Evolutionary conservation across 176 grass and related monocot species (phyloP).

Genomic region (Oryza nivara): DNA sequence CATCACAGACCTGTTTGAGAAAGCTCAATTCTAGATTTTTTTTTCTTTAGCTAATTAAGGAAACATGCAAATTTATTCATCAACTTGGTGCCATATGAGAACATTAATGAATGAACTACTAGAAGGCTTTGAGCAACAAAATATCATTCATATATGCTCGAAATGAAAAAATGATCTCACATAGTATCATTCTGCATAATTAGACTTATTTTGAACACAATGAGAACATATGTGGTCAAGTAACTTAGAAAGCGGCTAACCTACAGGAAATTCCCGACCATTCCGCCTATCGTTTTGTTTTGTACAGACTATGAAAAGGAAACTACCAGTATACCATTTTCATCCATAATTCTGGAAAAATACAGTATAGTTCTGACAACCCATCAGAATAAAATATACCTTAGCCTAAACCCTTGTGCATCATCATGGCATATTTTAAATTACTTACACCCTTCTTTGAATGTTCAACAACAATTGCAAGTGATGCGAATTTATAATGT

Average conservation of each 20-base stretch:
- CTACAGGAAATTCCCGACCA: not conserved
- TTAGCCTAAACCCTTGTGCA: not conserved
- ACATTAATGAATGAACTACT: not conserved
- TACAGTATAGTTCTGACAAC: not conserved
- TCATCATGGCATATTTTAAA: not conserved
- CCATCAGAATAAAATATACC: not conserved
- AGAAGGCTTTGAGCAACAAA: not conserved
- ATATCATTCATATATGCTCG: not conserved
- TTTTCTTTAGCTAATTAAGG: not conserved
- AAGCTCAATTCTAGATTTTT: not conserved
- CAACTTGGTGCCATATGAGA: not conserved
- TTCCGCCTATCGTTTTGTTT: not conserved
- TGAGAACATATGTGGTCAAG: slow-evolving; percentile 8
- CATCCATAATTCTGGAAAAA: not conserved
- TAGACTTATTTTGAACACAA: not conserved
- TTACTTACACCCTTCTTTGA: not conserved
- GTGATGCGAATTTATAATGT: not conserved
- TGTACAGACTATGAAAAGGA: not conserved
- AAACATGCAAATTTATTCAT: not conserved
- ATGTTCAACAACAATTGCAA: not conserved
- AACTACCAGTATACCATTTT: not conserved
- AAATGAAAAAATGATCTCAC: not conserved
- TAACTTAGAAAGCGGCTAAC: not conserved
- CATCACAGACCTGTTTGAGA: not conserved
- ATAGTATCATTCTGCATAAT: not conserved